Evolutionary conservation across 2,329 filamentous ascomycete species (phyloP).

Genomic region (Stagonosporopsis vannaccii): DNA sequence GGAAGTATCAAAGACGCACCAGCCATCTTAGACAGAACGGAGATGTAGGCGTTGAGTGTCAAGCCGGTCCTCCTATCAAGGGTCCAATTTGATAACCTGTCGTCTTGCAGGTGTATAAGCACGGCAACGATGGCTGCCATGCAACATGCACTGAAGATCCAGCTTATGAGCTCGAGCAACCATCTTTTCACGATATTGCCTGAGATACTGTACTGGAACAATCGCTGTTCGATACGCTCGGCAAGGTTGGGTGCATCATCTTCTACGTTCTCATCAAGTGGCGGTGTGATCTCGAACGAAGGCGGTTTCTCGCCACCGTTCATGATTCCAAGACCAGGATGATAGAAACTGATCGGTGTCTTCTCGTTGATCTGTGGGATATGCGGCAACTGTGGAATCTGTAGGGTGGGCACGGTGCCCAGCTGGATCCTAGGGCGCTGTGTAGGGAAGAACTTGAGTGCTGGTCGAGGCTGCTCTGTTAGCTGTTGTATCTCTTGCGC

Average conservation of each 20-base stretch:
- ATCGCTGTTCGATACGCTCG: constrained; percentile 30
- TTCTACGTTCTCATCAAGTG: constrained; percentile 12
- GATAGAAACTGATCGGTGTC: constrained; percentile 4
- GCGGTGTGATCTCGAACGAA: constrained; percentile 14
- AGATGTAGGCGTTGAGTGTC: constrained; percentile 40
- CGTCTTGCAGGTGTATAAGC: constrained; percentile 17
- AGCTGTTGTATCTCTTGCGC: constrained; percentile 26
- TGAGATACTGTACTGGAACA: constrained; percentile 27
- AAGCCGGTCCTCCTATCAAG: constrained; percentile 13
- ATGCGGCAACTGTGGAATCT: constrained; percentile 18
- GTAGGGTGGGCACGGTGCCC: constrained; percentile 6
- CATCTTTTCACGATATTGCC: constrained; percentile 32
- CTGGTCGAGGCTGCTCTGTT: constrained; percentile 9
- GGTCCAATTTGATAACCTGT: constrained; percentile 18
- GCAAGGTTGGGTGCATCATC: constrained; percentile 23
- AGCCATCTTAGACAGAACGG: constrained; percentile 37
- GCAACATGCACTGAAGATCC: constrained; percentile 34
- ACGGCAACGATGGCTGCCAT: constrained; percentile 32
- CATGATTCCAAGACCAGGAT: constrained; percentile 15
- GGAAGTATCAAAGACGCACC: constrained; percentile 40
- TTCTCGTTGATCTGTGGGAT: constrained; percentile 19
- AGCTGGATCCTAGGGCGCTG: constrained; percentile 24
- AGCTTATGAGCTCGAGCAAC: constrained; percentile 37
- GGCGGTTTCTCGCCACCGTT: constrained; percentile 18
- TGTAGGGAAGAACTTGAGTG: constrained; percentile 27